phyloP scores from a whole-genome alignment of 2,329 filamentous ascomycete species.

The Neofusicoccum sp. region DNA sequence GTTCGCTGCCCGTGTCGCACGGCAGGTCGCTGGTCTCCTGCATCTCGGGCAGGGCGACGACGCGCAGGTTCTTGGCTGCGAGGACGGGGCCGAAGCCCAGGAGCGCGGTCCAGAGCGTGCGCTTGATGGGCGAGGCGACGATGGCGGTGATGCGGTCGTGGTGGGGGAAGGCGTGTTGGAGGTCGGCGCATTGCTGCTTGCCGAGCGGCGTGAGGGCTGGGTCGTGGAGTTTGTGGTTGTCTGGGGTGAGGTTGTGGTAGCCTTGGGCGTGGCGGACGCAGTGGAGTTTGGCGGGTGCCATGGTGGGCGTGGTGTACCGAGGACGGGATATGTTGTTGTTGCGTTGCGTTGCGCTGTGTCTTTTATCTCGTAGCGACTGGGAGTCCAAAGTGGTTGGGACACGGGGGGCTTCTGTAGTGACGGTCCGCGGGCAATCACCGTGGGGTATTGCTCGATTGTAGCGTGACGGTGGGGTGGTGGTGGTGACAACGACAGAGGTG shows the following conservation, averaged over 20 bases:
- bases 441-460: conserved; percentile 1
- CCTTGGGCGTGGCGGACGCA: conserved; percentile 74
- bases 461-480: conserved; percentile 8
- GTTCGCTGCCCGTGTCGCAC: conserved; percentile 71
- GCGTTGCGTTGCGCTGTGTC: background rate
- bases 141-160: conserved; percentile 63
- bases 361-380: too few species aligned
- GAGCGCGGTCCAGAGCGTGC: conserved; percentile 76
- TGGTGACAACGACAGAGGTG: too few species aligned
- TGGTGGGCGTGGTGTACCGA: conserved; percentile 22
- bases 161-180: conserved; percentile 64
- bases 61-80: conserved; percentile 39
- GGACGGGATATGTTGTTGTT: background rate
- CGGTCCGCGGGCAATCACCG: background rate
- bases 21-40: conserved; percentile 76
- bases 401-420: background rate
- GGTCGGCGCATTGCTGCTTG: conserved; percentile 61
- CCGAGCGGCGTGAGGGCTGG: conserved; percentile 73
- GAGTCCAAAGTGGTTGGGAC: too few species aligned
- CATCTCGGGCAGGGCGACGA: conserved; percentile 72
- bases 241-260: conserved; percentile 78
- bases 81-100: conserved; percentile 61
- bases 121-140: conserved; percentile 75
- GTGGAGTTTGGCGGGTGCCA: conserved; percentile 56
- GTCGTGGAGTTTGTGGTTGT: conserved; percentile 56